Base-by-base conservation (phyloP, 345 rosid genomes). In the Corchorus capsularis region DNA sequence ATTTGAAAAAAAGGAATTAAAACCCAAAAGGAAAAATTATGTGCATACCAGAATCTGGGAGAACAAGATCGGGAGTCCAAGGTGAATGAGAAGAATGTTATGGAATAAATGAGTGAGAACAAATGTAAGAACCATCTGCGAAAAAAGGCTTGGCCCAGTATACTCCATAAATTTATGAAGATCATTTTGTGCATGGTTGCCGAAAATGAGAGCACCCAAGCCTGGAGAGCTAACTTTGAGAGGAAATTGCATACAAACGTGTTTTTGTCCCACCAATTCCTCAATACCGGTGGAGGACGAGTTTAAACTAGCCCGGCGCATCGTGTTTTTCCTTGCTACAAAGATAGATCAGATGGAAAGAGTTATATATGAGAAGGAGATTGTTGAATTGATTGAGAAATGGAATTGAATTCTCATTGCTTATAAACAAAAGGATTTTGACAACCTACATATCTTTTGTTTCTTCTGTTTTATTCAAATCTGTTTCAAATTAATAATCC, bases 21-120 rank as follows among this genome's bases (percentile, higher is more conserved):
- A 4, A 9, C 16, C 5, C 8, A 46, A 13, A 14, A 72, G 6
- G 2, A 0, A 15, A 34, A 17, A 39, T 0, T 34, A 57, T 54
- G 22, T 22, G 68, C 75, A 7, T 69, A 83, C 84, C 19, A 80
- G 47, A 13, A 80, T 17, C 22, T 83, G 79, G 43, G 86, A 76
- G 49, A 78, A 22, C 39, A 83, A 27, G 1, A 45, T 4, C 45
- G 86, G 83, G 8, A 78, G 5, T 7, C 80, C 75, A 0, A 78
- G 4, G 39, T 53, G 59, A 64, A 66, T 80, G 34, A 83, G 80
- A 5, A 65, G 35, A 2, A 72, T 0, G 12, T 16, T 19, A 74
- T 67, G 57, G 54, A 53, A 27, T 5, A 19, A n/a, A 20, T 75
- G 83, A 8, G 86, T 68, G 43, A 72, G 15, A 12, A 10, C 14